Percentiles rank a stretch among this genome's conserved stretches.
Evolutionary conservation across 1,139 yeast genomes (phyloP).

Genomic region (Zygosaccharomyces sapae): DNA sequence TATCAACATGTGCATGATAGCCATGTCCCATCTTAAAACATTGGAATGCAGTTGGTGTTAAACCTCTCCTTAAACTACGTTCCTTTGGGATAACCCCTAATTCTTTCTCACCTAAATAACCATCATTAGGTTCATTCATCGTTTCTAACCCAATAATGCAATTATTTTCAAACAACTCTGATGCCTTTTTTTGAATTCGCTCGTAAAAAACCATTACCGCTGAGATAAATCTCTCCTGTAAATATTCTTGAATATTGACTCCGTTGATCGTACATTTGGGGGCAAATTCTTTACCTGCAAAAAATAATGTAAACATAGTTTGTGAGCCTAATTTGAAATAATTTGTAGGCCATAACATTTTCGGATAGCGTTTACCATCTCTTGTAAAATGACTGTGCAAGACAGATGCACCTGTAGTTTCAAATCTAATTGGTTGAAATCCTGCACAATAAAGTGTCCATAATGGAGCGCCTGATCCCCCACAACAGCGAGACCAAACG

Average conservation of each 20-base stretch:
- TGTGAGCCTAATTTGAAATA: conserved; percentile 71
- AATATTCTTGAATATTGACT: conserved; percentile 69
- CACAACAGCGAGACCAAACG: conserved; percentile 84
- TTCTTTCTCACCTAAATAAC: conserved; percentile 54
- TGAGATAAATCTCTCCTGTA: conserved; percentile 59
- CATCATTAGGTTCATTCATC: conserved; percentile 79
- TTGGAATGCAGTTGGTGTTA: conserved; percentile 65
- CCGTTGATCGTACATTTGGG: conserved; percentile 70
- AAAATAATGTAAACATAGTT: conserved; percentile 83
- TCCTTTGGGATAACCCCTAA: conserved; percentile 46
- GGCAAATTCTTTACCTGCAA: conserved; percentile 66
- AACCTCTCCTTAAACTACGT: conserved; percentile 59
- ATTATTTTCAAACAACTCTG: conserved; percentile 49
- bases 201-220: conserved; percentile 55
- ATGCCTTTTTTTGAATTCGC: conserved; percentile 45
- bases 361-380: conserved; percentile 47
- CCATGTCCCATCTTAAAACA: conserved; percentile 70
- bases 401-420: conserved; percentile 66
- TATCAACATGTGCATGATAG: conserved; percentile 57
- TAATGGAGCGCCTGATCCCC: conserved; percentile 95
- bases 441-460: conserved; percentile 98
- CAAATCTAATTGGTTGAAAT: conserved; percentile 66
- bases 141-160: conserved; percentile 73
- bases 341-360: conserved; percentile 94
- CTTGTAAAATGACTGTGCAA: conserved; percentile 52